phyloP scores from a whole-genome alignment of 208 protist species.

The Trypanosoma mega region DNA sequence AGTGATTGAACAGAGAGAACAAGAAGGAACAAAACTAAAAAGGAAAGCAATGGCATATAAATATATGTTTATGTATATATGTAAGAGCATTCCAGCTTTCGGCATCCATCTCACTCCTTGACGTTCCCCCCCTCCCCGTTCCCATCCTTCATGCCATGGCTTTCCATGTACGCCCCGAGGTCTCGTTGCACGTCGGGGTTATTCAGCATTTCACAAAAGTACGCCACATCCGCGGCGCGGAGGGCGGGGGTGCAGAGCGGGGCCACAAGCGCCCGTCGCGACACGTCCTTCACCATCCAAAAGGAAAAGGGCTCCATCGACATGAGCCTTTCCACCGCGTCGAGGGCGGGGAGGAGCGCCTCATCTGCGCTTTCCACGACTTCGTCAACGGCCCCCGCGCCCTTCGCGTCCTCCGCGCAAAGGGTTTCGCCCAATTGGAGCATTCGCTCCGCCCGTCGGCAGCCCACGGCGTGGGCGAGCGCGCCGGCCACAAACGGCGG shows the following conservation, averaged over 20 bases:
- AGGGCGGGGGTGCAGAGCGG: slow-evolving; percentile 53
- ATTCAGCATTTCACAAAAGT: slow-evolving; percentile 61
- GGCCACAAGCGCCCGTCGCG: slow-evolving; percentile 40
- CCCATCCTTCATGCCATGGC: too few species aligned
- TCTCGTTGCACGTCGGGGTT: slow-evolving; percentile 40
- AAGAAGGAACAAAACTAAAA: slow-evolving; percentile 18
- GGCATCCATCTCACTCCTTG: neutral
- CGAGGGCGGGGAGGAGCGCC: slow-evolving; percentile 53
- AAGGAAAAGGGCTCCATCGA: slow-evolving; percentile 45
- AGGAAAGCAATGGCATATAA: neutral
- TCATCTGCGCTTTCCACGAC: slow-evolving; percentile 52
- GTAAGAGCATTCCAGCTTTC: neutral
- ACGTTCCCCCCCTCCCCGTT: too few species aligned
- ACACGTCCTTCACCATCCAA: slow-evolving; percentile 68
- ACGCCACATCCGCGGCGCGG: slow-evolving; percentile 46
- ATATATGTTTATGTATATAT: neutral
- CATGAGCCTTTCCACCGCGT: slow-evolving; percentile 59
- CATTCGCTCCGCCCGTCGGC: slow-evolving; percentile 52
- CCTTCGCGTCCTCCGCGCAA: slow-evolving; percentile 43
- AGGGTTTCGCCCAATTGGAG: slow-evolving; percentile 49
- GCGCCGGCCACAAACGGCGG: slow-evolving; percentile 66
- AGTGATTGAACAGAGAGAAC: slow-evolving; percentile 3
- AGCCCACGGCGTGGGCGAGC: slow-evolving; percentile 62
- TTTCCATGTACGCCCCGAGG: slow-evolving; percentile 15
- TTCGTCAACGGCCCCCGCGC: slow-evolving; percentile 69